Percentiles rank a stretch among this genome's conserved stretches.
Conservation (phyloP, 768 basidiomycete genomes). For the Mycena alexandri region DNA sequence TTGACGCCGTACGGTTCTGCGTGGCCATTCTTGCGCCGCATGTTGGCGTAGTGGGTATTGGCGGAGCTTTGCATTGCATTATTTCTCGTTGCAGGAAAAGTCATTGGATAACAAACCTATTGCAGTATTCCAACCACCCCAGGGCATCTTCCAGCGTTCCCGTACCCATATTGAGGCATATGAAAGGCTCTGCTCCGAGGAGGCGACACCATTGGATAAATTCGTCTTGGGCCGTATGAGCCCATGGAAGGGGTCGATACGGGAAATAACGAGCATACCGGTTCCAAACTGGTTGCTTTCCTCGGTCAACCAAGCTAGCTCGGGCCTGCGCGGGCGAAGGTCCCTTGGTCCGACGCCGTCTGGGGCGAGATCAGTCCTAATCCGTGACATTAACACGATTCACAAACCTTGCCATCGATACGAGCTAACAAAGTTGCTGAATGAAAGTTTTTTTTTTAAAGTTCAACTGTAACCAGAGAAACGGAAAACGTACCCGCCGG, state of each 20-base stretch:
- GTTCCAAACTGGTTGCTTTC: conserved; percentile 76
- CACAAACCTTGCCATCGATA: conserved; percentile 64
- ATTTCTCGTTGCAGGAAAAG: background rate
- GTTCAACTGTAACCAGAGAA: background rate
- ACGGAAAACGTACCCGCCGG: conserved; percentile 57
- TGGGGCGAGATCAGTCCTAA: conserved; percentile 12
- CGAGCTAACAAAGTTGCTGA: conserved; percentile 65
- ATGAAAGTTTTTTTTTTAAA: background rate
- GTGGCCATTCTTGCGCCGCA: conserved; percentile 69
- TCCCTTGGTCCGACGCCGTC: conserved; percentile 69
- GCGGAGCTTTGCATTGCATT: conserved; percentile 46
- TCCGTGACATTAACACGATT: background rate
- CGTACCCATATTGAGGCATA: conserved; percentile 75
- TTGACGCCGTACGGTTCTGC: conserved; percentile 68
- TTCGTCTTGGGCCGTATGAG: conserved; percentile 47
- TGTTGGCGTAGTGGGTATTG: conserved; percentile 66
- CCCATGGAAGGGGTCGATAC: background rate
- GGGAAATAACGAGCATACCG: conserved; percentile 42
- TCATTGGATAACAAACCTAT: conserved; percentile 50
- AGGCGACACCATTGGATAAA: conserved; percentile 69
- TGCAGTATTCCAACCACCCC: conserved; percentile 74
- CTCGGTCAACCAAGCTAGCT: conserved; percentile 71
- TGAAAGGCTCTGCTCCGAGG: conserved; percentile 67
- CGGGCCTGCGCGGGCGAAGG: conserved; percentile 64
- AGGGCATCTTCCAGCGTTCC: conserved; percentile 72